phyloP scores from a whole-genome alignment of 2,329 filamentous ascomycete genomes.

The Claviceps digitariae region DNA sequence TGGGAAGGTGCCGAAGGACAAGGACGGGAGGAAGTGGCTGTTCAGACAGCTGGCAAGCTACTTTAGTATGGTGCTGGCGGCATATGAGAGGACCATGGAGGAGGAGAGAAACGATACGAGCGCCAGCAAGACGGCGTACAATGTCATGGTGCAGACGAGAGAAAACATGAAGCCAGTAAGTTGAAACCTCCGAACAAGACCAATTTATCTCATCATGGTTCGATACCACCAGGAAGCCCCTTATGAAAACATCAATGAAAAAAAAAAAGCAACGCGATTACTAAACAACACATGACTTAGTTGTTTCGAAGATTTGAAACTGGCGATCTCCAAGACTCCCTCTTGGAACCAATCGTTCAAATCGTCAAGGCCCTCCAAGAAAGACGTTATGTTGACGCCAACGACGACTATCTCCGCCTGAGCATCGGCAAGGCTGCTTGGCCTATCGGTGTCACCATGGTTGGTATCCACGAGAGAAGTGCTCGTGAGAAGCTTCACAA shows the following conservation, averaged over 20 bases:
- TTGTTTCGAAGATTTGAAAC: conserved; percentile 84
- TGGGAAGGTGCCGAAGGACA: conserved; percentile 46
- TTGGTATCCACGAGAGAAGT: conserved; percentile 95
- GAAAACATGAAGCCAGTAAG: conserved; percentile 70
- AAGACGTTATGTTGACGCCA: conserved; percentile 86
- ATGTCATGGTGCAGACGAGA: conserved; percentile 73
- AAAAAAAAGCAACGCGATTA: not conserved
- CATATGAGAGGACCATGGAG: conserved; percentile 72
- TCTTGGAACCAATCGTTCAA: conserved; percentile 73
- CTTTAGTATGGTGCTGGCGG: conserved; percentile 87
- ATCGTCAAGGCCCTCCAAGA: conserved; percentile 87
- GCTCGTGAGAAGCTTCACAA: conserved; percentile 91
- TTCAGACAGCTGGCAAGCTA: conserved; percentile 85
- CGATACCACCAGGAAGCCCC: not conserved
- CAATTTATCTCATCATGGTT: too few species aligned
- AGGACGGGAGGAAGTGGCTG: conserved; percentile 53
- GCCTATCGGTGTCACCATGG: conserved; percentile 99
- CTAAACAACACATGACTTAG: conserved; percentile 16
- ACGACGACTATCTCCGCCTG: conserved; percentile 82
- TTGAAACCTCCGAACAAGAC: not conserved
- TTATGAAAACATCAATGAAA: not conserved
- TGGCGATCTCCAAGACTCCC: conserved; percentile 61
- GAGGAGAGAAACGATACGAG: conserved; percentile 50
- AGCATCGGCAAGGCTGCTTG: conserved; percentile 95
- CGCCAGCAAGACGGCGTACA: conserved; percentile 68